phyloP scores from a whole-genome alignment of 164 flowering plant genomes.

The Vitis vinifera region DNA sequence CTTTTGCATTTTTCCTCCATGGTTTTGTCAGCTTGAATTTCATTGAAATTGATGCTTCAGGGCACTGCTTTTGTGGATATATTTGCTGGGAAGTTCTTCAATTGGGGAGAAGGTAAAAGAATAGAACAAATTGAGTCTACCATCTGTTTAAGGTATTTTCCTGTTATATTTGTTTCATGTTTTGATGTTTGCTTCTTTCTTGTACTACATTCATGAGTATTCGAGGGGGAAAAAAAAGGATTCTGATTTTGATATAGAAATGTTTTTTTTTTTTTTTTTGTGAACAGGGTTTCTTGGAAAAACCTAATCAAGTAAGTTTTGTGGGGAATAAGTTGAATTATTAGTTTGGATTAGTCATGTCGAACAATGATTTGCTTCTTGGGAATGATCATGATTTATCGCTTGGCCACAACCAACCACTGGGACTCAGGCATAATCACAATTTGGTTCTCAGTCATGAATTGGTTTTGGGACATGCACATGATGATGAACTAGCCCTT shows the following conservation, averaged over 20 bases:
- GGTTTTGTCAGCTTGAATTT: too few relatives aligned
- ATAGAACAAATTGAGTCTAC: not conserved
- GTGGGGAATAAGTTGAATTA: not conserved
- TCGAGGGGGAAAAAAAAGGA: too few relatives aligned
- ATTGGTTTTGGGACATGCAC: constrained; percentile 9
- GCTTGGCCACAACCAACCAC: constrained; percentile 6
- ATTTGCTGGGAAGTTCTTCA: too few relatives aligned
- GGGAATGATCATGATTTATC: constrained; percentile 19
- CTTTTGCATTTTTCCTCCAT: too few relatives aligned
- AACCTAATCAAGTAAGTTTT: not conserved
- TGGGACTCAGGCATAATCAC: constrained; percentile 20
- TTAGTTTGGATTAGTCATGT: constrained; percentile 13
- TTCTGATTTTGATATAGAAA: too few relatives aligned
- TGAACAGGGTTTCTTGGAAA: not conserved
- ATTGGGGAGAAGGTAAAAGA: too few relatives aligned
- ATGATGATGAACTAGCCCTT: constrained; percentile 12
- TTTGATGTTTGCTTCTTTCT: not conserved
- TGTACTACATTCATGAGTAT: not conserved
- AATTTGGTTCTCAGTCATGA: constrained; percentile 21
- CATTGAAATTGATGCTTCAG: too few relatives aligned
- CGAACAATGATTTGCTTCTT: constrained; percentile 24
- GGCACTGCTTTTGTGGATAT: too few relatives aligned
- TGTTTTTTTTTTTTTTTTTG: not conserved
- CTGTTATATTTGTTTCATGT: not conserved
- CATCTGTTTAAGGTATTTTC: not conserved